phyloP scores from a whole-genome alignment of 1,284 basidiomycete species.

The Leccinum variabile region DNA sequence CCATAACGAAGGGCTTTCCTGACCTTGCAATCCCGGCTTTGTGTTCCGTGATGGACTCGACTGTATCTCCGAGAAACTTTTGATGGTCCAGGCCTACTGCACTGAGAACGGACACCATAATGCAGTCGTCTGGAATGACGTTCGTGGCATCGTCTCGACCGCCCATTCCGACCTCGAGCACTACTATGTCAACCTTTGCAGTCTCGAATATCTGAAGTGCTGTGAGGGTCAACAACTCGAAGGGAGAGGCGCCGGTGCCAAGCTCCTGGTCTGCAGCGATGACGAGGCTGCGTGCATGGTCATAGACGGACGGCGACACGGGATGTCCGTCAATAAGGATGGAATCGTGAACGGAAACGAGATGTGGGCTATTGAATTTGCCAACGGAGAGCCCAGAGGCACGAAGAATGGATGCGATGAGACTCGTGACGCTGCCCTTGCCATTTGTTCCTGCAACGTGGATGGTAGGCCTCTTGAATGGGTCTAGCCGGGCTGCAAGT shows the following conservation, averaged over 20 bases:
- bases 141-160: constrained; percentile 94
- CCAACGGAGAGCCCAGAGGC: constrained; percentile 62
- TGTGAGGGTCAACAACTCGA: constrained; percentile 84
- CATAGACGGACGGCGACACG: constrained; percentile 54
- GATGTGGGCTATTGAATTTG: constrained; percentile 92
- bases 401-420: constrained; percentile 76
- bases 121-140: constrained; percentile 66
- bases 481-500: constrained; percentile 61
- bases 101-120: constrained; percentile 81
- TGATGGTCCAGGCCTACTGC: constrained; percentile 93
- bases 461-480: constrained; percentile 78
- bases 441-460: constrained; percentile 98
- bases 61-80: constrained; percentile 78
- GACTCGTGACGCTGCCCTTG: constrained; percentile 89
- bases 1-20: constrained; percentile 74
- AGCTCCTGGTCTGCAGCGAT: constrained; percentile 49
- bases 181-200: constrained; percentile 70
- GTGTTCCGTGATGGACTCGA: constrained; percentile 76
- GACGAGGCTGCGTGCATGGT: constrained; percentile 49
- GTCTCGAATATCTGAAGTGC: constrained; percentile 76
- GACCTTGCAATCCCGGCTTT: constrained; percentile 83
- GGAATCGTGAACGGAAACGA: constrained; percentile 77
- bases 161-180: constrained; percentile 96
- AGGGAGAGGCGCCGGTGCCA: constrained; percentile 60
- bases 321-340: constrained; percentile 69